phyloP scores from a whole-genome alignment of 1,139 yeast genomes.

The Blastobotrys capitulatus region DNA sequence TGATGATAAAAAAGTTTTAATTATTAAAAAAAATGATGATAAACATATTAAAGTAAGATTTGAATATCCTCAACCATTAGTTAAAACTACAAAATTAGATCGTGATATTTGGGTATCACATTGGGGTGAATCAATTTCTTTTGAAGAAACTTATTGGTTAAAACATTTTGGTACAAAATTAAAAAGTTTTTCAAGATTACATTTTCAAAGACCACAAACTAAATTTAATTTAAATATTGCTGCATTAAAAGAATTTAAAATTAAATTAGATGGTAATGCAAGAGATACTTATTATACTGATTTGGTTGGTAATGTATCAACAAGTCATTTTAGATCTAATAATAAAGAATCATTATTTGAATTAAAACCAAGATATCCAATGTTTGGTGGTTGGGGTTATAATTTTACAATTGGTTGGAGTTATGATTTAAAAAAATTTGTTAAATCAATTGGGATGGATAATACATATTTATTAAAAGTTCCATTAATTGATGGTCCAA shows the following conservation, averaged over 20 bases:
- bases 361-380: slow-evolving; percentile 82
- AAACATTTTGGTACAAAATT: slow-evolving; percentile 71
- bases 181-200: slow-evolving; percentile 67
- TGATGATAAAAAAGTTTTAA: slow-evolving; percentile 33
- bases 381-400: slow-evolving; percentile 95
- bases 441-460: slow-evolving; percentile 42
- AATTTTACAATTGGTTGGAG: slow-evolving; percentile 96
- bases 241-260: slow-evolving; percentile 37
- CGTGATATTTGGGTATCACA: slow-evolving; percentile 84
- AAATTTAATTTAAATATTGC: slow-evolving; percentile 31
- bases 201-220: slow-evolving; percentile 50
- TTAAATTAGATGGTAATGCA: slow-evolving; percentile 50
- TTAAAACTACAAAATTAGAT: slow-evolving; percentile 52
- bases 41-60: slow-evolving; percentile 53
- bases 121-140: slow-evolving; percentile 57
- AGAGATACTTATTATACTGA: slow-evolving; percentile 75
- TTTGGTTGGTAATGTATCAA: slow-evolving; percentile 91
- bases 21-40: slow-evolving; percentile 45
- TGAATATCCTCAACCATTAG: slow-evolving; percentile 62
- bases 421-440: slow-evolving; percentile 47
- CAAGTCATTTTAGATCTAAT: slow-evolving; percentile 46
- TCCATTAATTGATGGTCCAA: slow-evolving; percentile 71
- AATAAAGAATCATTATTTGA: slow-evolving; percentile 43
- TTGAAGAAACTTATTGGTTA: slow-evolving; percentile 82
- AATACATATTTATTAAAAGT: slow-evolving; percentile 53